Evolutionary conservation across 2,329 filamentous ascomycete genomes (phyloP).

Genomic region (Colletotrichum tanaceti): DNA sequence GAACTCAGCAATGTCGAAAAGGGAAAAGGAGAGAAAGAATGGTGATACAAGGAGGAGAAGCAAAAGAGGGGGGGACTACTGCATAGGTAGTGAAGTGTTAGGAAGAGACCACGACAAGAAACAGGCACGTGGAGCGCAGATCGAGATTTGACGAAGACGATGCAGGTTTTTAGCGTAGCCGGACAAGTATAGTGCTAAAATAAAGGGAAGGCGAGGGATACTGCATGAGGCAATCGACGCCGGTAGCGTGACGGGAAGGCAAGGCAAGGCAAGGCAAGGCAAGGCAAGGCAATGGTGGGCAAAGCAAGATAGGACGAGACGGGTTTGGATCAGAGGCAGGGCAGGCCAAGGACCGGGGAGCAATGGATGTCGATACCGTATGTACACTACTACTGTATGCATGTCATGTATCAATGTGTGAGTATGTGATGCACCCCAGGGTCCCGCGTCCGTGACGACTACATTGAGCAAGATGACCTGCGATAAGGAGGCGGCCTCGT

Average conservation of each 20-base stretch:
- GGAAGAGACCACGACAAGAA: constrained; percentile 32
- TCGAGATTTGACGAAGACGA: constrained; percentile 35
- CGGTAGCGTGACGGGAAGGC: constrained; percentile 15
- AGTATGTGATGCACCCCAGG: background rate
- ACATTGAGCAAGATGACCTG: background rate
- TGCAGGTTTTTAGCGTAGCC: constrained; percentile 36
- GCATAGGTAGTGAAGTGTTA: constrained; percentile 9
- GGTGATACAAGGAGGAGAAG: constrained; percentile 12
- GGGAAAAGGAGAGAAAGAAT: background rate
- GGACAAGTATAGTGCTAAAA: constrained; percentile 33
- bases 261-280: constrained; percentile 1
- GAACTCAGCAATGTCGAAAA: background rate
- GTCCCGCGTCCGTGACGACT: constrained; percentile 5
- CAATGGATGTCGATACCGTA: background rate
- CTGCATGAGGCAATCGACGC: constrained; percentile 35
- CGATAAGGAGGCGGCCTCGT: constrained; percentile 14
- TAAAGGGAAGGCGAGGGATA: constrained; percentile 28
- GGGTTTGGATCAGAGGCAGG: background rate
- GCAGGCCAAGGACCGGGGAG: constrained; percentile 2
- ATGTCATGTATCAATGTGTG: constrained; percentile 1
- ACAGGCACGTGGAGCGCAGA: constrained; percentile 39
- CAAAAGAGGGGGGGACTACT: background rate
- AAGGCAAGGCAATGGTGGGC: background rate
- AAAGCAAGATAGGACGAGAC: background rate
- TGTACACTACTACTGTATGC: background rate